Evolutionary conservation across 169 alveolate species (phyloP).

Genomic region (Plasmodium vinckei): DNA sequence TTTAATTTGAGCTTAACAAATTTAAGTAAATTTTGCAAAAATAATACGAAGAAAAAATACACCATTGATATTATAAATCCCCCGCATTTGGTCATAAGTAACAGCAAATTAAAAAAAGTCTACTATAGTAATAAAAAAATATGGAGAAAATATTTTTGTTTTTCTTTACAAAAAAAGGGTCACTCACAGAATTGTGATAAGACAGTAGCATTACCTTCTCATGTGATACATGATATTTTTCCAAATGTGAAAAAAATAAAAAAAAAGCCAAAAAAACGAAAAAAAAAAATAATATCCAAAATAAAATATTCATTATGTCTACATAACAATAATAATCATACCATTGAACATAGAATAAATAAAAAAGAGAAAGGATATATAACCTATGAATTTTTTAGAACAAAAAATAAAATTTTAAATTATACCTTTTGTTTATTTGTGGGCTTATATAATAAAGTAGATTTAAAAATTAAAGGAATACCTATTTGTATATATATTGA

Average conservation of each 20-base stretch:
- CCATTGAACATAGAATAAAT: neutral
- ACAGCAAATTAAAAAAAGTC: constrained; percentile 33
- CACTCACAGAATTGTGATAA: neutral
- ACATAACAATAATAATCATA: too few relatives aligned
- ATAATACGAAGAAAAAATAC: neutral
- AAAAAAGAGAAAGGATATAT: neutral
- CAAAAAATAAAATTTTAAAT: constrained; percentile 8
- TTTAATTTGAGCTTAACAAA: neutral
- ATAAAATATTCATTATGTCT: too few relatives aligned
- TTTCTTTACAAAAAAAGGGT: neutral
- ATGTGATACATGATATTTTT: too few relatives aligned
- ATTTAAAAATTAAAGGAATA: constrained; percentile 10
- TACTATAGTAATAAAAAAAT: constrained; percentile 1
- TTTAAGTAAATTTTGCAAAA: neutral
- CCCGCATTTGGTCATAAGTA: constrained; percentile 9
- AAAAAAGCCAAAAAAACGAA: too few relatives aligned
- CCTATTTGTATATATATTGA: constrained; percentile 47
- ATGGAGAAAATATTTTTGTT: neutral
- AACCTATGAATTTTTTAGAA: constrained; percentile 29
- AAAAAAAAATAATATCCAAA: too few relatives aligned
- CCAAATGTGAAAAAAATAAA: too few relatives aligned
- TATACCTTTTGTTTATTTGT: constrained; percentile 59
- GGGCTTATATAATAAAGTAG: constrained; percentile 29
- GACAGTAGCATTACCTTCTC: too few relatives aligned
- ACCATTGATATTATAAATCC: constrained; percentile 1